Base-by-base conservation (phyloP, 148 eudicot species). In the Nepenthes gracilis region DNA sequence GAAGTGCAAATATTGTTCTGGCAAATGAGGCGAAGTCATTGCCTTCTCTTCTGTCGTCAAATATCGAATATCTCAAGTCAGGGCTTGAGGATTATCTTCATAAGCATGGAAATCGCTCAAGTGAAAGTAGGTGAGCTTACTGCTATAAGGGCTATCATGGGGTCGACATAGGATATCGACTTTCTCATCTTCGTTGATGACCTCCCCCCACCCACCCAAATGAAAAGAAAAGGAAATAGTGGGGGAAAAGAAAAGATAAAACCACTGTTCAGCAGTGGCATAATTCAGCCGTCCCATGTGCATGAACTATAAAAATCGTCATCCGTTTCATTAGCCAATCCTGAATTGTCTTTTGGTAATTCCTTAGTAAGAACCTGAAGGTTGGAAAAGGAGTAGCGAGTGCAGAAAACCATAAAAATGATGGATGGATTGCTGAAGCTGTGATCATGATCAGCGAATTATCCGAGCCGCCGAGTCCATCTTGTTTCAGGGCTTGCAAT, bases 41-140 rank as follows among this genome's bases (percentile, higher is more conserved):
- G 43, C 70, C 82, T 40, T 64, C 65, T 54, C 36, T 79, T 47
- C 60, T 69, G 7, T 68, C 68, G 32, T 62, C 83, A 64, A 84
- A 67, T 67, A 63, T 80, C 67, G 80, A 76, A 59, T 47, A 67
- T 55, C 71, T 92, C 58, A 74, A 69, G 69, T 72, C 69, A 72
- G 90, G 96, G 58, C 74, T 88, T 43, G 81, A 80, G 73, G 86
- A 80, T 63, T 86, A 80, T 68, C 83, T 86, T 63, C 65, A 70
- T 64, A 86, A 77, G 74, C 96, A 92, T 65, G 79, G 85, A 62
- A 75, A 80, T 65, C 55, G 14, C 50, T 61, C 67, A 35, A 64
- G 52, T 55, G 74, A 72, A 57, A 74, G 70, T 62, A 88, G 96
- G 55, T 72, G 66, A 55, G 73, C 79, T 58, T 92, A 95, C 85